Base-by-base conservation (phyloP, 768 basidiomycete species). In the Paxillus involutus region DNA sequence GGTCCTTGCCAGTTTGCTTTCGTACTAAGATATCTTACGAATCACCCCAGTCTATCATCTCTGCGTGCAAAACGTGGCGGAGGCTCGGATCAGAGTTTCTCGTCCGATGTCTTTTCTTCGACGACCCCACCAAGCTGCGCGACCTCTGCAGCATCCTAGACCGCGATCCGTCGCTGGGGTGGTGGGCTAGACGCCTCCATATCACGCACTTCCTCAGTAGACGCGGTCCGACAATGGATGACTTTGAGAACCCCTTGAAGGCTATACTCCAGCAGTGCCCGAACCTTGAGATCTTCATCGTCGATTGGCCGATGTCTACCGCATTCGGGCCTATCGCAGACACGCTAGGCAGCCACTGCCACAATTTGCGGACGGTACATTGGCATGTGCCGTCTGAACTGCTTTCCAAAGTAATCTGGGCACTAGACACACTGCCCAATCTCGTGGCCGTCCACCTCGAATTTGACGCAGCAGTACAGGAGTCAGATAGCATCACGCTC, bases 151-250 rank as follows among this genome's bases (percentile, higher is more conserved):
- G 63, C n/a, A 73, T 79, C 42, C 73, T 90, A 17, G 78, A 83
- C 59, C 71, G 75, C 9, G 72, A 77, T 2, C 65, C 79, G 0
- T 78, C 81, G 0, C 69, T 85, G 1, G 88, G 88, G 5, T 86
- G 86, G 84, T 88, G 85, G 82, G 80, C 85, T 0, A 78, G 78
- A 33, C 77, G 88, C n/a, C 71, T 91, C n/a, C 88, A 91, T 51
- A 72, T 90, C 29, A 77, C 80, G 2, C 79, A 82, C 9, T 82
- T 79, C 66, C 74, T 76, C 51, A 63, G 62, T 30, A 72, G 71
- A 6, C 74, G 69, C 9, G 73, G 70, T 6, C 67, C 74, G 2
- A 75, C 77, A 6, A 71, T 80, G 60, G 72, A 77, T 10, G 75
- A 81, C 32, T 72, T 84, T 26, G 79, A 84, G 60, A 71, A 73